These are phyloP conservation scores for Leavenworthia alabamica DNA, from an alignment of 345 rosid species.

Conservation along the genomic window DNA sequence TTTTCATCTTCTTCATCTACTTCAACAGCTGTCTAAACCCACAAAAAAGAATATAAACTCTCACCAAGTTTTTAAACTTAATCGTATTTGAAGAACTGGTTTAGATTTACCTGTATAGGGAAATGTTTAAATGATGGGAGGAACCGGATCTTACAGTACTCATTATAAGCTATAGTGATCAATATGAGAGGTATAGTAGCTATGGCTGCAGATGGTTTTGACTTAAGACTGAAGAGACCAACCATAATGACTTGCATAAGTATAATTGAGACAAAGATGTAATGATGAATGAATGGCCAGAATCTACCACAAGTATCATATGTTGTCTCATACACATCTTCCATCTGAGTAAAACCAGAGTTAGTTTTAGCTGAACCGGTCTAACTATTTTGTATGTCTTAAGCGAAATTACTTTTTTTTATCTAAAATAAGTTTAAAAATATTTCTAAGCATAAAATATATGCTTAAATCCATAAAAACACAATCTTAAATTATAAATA, in stretches of 20 bases:
- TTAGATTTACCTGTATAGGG: slow-evolving; percentile 49
- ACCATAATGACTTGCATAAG: slow-evolving; percentile 94
- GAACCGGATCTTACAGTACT: slow-evolving; percentile 83
- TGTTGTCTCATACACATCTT: slow-evolving; percentile 61
- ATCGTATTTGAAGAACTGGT: neutral
- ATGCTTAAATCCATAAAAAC: too few species aligned
- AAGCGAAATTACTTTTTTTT: too few species aligned
- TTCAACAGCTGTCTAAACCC: slow-evolving; percentile 58
- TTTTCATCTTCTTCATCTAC: slow-evolving; percentile 61
- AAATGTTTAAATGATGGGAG: slow-evolving; percentile 58
- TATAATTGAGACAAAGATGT: slow-evolving; percentile 51
- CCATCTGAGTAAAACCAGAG: slow-evolving; percentile 40
- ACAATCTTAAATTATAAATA: too few species aligned
- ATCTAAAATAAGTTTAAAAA: too few species aligned
- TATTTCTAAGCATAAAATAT: too few species aligned
- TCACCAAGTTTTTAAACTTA: neutral
- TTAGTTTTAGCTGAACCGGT: too few species aligned
- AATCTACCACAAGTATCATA: slow-evolving; percentile 74
- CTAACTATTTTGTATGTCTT: too few species aligned
- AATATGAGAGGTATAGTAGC: slow-evolving; percentile 67
- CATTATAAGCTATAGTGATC: slow-evolving; percentile 64
- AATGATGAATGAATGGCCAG: slow-evolving; percentile 84
- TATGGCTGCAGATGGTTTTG: slow-evolving; percentile 79
- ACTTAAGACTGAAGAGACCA: slow-evolving; percentile 82
- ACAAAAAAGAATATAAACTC: neutral